Base-by-base conservation (phyloP, 345 rosid genomes). In the Moricandia moricandioides region DNA sequence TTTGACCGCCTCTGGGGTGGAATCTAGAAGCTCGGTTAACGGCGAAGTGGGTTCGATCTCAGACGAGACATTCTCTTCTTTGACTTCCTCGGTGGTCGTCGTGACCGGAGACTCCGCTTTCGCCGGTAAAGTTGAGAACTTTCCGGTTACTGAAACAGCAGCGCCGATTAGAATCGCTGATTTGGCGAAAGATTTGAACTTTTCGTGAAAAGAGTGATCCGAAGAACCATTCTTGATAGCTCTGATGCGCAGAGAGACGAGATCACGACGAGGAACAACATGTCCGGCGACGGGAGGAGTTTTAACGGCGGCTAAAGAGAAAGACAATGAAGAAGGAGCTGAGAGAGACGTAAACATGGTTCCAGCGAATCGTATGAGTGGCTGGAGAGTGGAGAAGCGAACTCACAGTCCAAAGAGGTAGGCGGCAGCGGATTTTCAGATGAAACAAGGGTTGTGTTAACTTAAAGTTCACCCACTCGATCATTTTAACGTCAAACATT, bases 71-170 rank as follows among this genome's bases (percentile, higher is more conserved):
- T 62, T 74, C 35, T 78, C 83, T 1, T 63, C 75, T 8, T 55
- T 78, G 13, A 65, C 75, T 12, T 73, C 77, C 7, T 62, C 60
- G 1, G 81, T 52, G 8, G 82, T 67, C 13, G 83, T 67, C 8
- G 84, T 70, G 4, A 73, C 79, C 10, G 91, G 85, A 60, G 87
- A 73, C 29, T 86, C 88, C 1, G 94, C 98, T 66, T 76, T 86
- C 26, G 85, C 91, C 65, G 78, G 88, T 17, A 85, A 77, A 7
- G 70, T 64, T 14, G 87, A 71, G 54, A 82, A 73, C 18, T 72
- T 84, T 34, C 84, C 82, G 52, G 85, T 74, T 67, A 87, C 65
- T 8, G 91, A 85, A 70, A 82, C 79, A 40, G 92, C 63, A 26
- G 86, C 79, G 1, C 83, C 91, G 24, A 88, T 40, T 8, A 92